Evolutionary conservation across 179 eudicot genomes (phyloP).

Genomic region (Gypsophila paniculata): DNA sequence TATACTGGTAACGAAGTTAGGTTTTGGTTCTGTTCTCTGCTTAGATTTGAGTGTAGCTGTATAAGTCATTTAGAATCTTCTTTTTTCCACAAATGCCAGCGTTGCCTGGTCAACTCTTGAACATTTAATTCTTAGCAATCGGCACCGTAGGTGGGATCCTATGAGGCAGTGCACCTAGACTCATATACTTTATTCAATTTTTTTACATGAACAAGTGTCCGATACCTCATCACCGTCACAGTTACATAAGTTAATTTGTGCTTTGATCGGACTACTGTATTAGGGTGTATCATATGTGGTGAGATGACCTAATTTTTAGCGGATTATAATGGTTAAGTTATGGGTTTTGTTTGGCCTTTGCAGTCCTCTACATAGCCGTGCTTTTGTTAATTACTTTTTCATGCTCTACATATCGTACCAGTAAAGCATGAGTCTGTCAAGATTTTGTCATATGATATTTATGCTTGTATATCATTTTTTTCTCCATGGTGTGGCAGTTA

Average conservation of each 20-base stretch:
- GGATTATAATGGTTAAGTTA: neutral
- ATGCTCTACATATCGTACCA: neutral
- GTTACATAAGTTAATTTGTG: neutral
- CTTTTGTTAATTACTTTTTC: neutral
- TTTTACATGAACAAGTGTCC: neutral
- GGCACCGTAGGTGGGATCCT: too few relatives aligned
- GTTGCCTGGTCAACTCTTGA: neutral
- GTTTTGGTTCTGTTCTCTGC: neutral
- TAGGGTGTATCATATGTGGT: too few relatives aligned
- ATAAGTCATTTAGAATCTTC: neutral
- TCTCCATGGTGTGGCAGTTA: slow-evolving; percentile 44
- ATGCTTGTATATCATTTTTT: neutral
- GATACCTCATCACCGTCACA: neutral
- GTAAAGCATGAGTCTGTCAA: neutral
- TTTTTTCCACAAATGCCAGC: neutral
- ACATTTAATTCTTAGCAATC: neutral
- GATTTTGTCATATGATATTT: neutral
- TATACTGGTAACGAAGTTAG: neutral
- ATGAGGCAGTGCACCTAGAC: neutral
- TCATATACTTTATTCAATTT: neutral
- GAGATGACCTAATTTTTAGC: too few relatives aligned
- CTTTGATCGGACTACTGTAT: neutral
- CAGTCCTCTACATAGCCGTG: neutral
- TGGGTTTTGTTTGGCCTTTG: neutral
- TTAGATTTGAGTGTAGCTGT: slow-evolving; percentile 2